Evolutionary conservation across 139 green algal genomes (phyloP), one percentile per base, ranked within the genome.

Genomic region (Coccomyxa sp.): DNA sequence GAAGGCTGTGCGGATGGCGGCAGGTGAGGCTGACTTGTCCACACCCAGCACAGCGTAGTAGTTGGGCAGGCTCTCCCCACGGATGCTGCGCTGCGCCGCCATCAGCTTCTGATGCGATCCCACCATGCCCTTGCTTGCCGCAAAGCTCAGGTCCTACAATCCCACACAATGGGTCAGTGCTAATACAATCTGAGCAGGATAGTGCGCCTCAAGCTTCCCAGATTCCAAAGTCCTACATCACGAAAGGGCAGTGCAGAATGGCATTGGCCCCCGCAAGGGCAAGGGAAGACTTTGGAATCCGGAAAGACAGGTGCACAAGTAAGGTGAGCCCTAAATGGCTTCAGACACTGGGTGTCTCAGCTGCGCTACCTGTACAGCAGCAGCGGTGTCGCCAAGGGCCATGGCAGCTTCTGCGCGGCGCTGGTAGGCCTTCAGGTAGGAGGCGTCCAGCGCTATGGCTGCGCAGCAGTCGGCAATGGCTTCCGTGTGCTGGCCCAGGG

Each of bases 401-500:
- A 80, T 58, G 31, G 85, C 88, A 0, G 87, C 87, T 27, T 93
- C 89, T 1, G 89, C 81, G 14, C 89, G 79, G 29, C 89, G 80
- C 82, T 93, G 89, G 24, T 75, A 69, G 1, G 80, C 83, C 7
- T 84, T 70, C 18, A 85, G 54, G 73, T 91, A 93, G 12, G 34
- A 69, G 1, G 64, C 29, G 50, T 93, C 87, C 36, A 89, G 77
- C 7, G 79, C 72, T 8, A 40, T 68, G 6, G 87, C 86, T 10
- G 70, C 55, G 50, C 82, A 91, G 75, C 85, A 90, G 78, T 91
- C 89, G 34, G 86, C 82, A 35, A 93, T 73, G 0, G 89, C 89
- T 22, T 93, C 87, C 7, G 84, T 38, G 55, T 82, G 86, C 55
- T 80, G 76, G 35, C 79, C 73, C 74, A 85, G 69, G 8, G 82